Conservation (phyloP, 257 asterid species). For the Penstemon newberryi region DNA sequence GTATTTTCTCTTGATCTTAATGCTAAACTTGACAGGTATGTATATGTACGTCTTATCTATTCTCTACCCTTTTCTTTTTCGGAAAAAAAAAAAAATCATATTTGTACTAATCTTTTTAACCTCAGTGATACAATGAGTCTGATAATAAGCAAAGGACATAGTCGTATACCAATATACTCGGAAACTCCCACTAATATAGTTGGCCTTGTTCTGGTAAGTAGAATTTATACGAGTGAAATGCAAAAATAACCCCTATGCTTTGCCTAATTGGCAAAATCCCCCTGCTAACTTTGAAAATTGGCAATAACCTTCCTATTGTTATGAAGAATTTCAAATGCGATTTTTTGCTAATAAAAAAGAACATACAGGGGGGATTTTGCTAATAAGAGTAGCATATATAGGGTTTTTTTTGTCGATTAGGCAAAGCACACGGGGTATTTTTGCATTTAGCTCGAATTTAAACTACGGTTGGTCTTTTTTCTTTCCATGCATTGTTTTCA, state of each 20-base stretch:
- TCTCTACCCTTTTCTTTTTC: slow-evolving; percentile 8
- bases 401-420: too few species aligned
- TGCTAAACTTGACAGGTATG: slow-evolving; percentile 65
- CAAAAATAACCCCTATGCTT: too few species aligned
- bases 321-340: too few species aligned
- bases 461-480: neutral
- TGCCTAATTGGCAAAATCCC: too few species aligned
- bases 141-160: slow-evolving; percentile 52
- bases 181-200: slow-evolving; percentile 44
- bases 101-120: slow-evolving; percentile 19
- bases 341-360: too few species aligned
- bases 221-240: neutral
- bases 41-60: neutral
- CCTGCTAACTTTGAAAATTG: too few species aligned
- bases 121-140: slow-evolving; percentile 51
- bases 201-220: slow-evolving; percentile 51
- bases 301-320: too few species aligned
- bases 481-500: neutral
- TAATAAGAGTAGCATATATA: too few species aligned
- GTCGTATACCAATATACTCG: slow-evolving; percentile 49
- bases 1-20: slow-evolving; percentile 64
- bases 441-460: too few species aligned
- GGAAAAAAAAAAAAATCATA: neutral
- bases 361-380: too few species aligned
- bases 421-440: too few species aligned